Base-by-base conservation (phyloP, 1,284 basidiomycete genomes). In the Rhodotorula sp. region DNA sequence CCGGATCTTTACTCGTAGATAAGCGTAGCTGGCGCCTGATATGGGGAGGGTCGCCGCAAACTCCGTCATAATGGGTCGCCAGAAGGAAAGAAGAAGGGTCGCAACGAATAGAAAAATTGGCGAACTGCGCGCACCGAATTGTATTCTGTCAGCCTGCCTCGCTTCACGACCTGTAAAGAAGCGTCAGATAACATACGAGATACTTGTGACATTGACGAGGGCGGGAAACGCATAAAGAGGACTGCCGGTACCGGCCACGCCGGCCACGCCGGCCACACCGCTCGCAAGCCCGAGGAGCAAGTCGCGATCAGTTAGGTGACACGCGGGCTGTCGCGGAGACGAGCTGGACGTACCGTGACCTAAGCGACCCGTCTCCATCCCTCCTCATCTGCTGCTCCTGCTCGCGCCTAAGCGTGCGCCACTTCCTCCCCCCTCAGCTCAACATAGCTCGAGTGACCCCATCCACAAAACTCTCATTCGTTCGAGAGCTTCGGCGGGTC, bases 221-320 rank as follows among this genome's bases (percentile, higher is more conserved):
- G 85, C 85, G 20, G 88, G 88, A 50, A 89, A 80, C 1, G 87
- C 84, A 73, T 89, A 89, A 72, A 89, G 89, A 1, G 89, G 85
- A 62, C 87, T 85, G 37, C 88, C 88, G 22, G 88, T 81, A 4
- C 89, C 83, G 13, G 85, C 88, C 71, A 88, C 81, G 4, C 89
- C 83, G 13, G 85, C 88, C 71, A 88, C 88, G 9, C 88, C 88
- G 13, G 87, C 86, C 11, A 89, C 79, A 0, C 87, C 86, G 74
- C 84, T 86, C 0, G 85, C 87, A 11, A 83, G 22, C 67, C 59
- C 50, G 46, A 24, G n/a, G n/a, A n/a, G n/a, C n/a, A n/a, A 31
- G 47, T 16, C 1, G 22, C 2, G 82, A 69, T 84, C 86, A 71
- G 85, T 85, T 0, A 6, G 86, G 87, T 22, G 87, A 61, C 31